A percentile compares a stretch with the other conserved stretches of the same genome.
phyloP scores from a whole-genome alignment of 306 rosid genomes.

The Oemleria cerasiformis region DNA sequence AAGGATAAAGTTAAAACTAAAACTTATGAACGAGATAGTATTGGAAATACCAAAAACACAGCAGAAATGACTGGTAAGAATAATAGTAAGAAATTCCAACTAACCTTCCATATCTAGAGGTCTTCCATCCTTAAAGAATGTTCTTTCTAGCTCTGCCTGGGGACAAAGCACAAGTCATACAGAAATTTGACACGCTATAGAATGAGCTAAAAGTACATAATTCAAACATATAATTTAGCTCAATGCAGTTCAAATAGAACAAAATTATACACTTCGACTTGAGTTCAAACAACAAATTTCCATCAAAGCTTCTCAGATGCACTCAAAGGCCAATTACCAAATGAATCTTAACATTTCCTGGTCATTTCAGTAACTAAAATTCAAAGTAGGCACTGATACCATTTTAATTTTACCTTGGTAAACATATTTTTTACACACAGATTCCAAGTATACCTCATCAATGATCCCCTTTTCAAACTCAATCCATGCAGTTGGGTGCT shows the following conservation, averaged over 20 bases:
- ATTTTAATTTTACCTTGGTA: background rate
- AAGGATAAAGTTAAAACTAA: background rate
- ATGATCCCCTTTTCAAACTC: constrained; percentile 87
- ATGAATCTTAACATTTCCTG: background rate
- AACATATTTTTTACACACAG: constrained; percentile 1
- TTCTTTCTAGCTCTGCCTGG: constrained; percentile 73
- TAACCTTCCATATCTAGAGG: constrained; percentile 81
- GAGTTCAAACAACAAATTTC: background rate
- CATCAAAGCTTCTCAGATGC: background rate
- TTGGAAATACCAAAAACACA: background rate
- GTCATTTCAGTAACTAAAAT: background rate
- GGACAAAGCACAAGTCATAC: constrained; percentile 33
- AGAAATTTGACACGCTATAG: background rate
- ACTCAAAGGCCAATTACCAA: background rate
- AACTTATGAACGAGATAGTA: background rate
- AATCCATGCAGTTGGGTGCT: constrained; percentile 81
- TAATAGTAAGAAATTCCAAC: constrained; percentile 23
- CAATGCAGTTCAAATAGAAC: background rate
- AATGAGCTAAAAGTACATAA: background rate
- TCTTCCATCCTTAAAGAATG: constrained; percentile 80
- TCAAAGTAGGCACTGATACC: background rate
- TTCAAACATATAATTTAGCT: background rate
- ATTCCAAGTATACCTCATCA: constrained; percentile 67
- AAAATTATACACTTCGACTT: background rate
- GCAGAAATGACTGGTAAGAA: background rate